These are phyloP conservation scores for Colletotrichum scovillei DNA, from an alignment of 2,329 filamentous ascomycete genomes.

Conservation along the genomic window DNA sequence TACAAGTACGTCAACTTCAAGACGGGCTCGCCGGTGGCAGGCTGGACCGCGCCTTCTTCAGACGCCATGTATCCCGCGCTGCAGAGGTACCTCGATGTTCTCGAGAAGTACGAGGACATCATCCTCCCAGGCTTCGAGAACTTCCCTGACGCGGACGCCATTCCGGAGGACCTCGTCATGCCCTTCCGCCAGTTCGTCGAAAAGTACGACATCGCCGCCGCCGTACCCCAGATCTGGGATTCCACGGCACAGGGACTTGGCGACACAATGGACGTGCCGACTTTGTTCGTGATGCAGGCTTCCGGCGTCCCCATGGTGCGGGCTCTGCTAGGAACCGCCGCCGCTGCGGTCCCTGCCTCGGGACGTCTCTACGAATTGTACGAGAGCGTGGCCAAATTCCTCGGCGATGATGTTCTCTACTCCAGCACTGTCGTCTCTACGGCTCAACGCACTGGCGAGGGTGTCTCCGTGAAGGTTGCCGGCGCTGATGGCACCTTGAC, in stretches of 20 bases:
- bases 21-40: conserved; percentile 45
- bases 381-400: conserved; percentile 33
- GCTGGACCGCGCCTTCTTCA: conserved; percentile 40
- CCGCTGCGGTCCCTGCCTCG: conserved; percentile 37
- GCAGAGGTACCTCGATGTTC: conserved; percentile 43
- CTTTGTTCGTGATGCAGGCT: conserved; percentile 36
- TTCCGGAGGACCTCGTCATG: conserved; percentile 58
- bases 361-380: conserved; percentile 38
- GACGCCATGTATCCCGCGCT: conserved; percentile 41
- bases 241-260: conserved; percentile 37
- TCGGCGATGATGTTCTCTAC: conserved; percentile 39
- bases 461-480: conserved; percentile 35
- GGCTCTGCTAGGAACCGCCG: conserved; percentile 36
- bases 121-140: conserved; percentile 49
- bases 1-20: conserved; percentile 48
- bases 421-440: conserved; percentile 35
- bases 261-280: conserved; percentile 36
- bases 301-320: conserved; percentile 38
- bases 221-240: conserved; percentile 45
- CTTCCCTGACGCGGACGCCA: conserved; percentile 53
- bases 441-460: conserved; percentile 27
- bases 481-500: conserved; percentile 20
- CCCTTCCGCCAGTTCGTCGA: conserved; percentile 59
- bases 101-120: conserved; percentile 45
- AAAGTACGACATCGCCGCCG: conserved; percentile 57